Evolutionary conservation across 2,329 filamentous ascomycete genomes (phyloP).

Genomic region (Aurifilum marmelostoma): DNA sequence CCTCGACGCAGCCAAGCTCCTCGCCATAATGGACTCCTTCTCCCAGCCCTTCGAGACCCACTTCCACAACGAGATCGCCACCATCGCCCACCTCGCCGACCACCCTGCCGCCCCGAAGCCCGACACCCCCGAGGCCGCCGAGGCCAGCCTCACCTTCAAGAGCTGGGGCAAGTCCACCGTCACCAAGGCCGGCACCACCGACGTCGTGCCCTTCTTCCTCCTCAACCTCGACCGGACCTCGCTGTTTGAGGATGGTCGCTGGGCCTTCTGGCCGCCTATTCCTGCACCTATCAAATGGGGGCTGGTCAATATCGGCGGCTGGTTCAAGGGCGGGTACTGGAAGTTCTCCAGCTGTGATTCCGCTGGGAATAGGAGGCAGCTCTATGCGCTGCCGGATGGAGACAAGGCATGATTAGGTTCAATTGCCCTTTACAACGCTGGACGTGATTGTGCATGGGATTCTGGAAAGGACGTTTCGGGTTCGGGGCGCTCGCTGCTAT

Average conservation of each 20-base stretch:
- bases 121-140: constrained; percentile 48
- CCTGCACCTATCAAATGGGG: constrained; percentile 63
- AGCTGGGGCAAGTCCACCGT: constrained; percentile 66
- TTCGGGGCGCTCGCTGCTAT: no score
- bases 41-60: constrained; percentile 55
- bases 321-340: constrained; percentile 62
- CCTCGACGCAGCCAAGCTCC: constrained; percentile 50
- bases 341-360: constrained; percentile 66
- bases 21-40: constrained; percentile 55
- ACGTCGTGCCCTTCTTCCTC: constrained; percentile 67
- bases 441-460: not conserved
- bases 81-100: constrained; percentile 52
- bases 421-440: no score
- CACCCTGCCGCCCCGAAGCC: constrained; percentile 55
- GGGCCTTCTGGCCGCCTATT: constrained; percentile 68
- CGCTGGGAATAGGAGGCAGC: constrained; percentile 53
- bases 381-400: constrained; percentile 50
- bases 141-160: constrained; percentile 57
- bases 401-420: not conserved
- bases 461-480: constrained; percentile 1
- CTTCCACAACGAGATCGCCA: constrained; percentile 59
- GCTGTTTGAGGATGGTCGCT: constrained; percentile 57
- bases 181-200: constrained; percentile 60
- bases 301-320: constrained; percentile 60
- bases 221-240: constrained; percentile 63